Conservation (phyloP, 1,284 basidiomycete species). For the Gymnopus androsaceus region DNA sequence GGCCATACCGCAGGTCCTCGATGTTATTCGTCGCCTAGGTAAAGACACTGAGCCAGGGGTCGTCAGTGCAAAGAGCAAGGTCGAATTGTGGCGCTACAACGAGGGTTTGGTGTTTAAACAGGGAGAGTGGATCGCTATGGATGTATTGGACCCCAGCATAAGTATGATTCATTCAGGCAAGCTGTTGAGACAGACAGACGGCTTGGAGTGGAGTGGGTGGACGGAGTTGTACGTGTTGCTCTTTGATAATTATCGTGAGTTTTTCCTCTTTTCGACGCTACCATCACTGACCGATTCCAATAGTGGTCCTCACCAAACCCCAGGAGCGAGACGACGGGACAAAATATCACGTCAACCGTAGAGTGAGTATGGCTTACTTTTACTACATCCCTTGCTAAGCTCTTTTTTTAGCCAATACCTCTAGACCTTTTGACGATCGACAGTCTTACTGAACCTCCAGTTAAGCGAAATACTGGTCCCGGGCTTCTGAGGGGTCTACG, state of each 20-base stretch:
- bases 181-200: slow-evolving; percentile 82
- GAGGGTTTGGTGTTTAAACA: slow-evolving; percentile 77
- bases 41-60: slow-evolving; percentile 85
- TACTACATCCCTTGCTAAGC: background rate
- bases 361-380: slow-evolving; percentile 26
- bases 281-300: background rate
- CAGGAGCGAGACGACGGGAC: slow-evolving; percentile 73
- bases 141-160: slow-evolving; percentile 81
- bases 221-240: slow-evolving; percentile 84
- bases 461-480: slow-evolving; percentile 52
- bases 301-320: slow-evolving; percentile 87
- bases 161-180: slow-evolving; percentile 83
- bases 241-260: slow-evolving; percentile 90
- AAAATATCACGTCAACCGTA: slow-evolving; percentile 78
- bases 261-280: background rate
- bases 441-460: slow-evolving; percentile 73
- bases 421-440: slow-evolving; percentile 82
- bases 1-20: slow-evolving; percentile 81
- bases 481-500: slow-evolving; percentile 62
- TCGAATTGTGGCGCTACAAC: slow-evolving; percentile 85
- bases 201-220: slow-evolving; percentile 82
- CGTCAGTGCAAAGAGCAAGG: slow-evolving; percentile 80
- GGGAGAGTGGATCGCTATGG: slow-evolving; percentile 83
- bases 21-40: slow-evolving; percentile 80
- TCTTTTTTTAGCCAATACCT: slow-evolving; percentile 73